Conservation (phyloP, 306 rosid species). For the Crotalaria pallida region DNA sequence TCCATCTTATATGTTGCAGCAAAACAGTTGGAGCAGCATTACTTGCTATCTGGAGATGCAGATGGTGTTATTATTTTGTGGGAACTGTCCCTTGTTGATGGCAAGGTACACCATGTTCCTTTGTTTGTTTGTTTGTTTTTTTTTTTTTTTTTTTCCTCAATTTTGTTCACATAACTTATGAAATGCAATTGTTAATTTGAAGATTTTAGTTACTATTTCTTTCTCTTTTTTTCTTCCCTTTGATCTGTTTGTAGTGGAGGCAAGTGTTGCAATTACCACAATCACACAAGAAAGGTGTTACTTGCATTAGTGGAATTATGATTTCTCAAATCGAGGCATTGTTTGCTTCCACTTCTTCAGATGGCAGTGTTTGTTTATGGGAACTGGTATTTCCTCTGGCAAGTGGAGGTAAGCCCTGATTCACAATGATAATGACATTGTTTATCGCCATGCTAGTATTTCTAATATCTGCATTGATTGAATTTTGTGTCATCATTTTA, state of each 20-base stretch:
- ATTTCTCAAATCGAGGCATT: constrained; percentile 66
- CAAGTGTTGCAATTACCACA: constrained; percentile 58
- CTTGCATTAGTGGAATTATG: constrained; percentile 82
- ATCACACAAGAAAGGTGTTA: constrained; percentile 89
- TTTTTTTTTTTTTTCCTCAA: background rate
- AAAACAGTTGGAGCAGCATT: constrained; percentile 61
- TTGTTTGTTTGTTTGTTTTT: too few species aligned
- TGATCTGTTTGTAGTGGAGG: constrained; percentile 59
- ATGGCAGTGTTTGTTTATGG: constrained; percentile 62
- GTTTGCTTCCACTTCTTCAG: constrained; percentile 86
- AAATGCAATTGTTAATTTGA: constrained; percentile 5
- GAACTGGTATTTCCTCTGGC: constrained; percentile 54
- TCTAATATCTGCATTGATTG: background rate
- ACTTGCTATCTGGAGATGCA: constrained; percentile 85
- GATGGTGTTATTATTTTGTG: constrained; percentile 72
- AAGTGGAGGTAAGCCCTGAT: constrained; percentile 44
- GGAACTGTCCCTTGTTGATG: constrained; percentile 56
- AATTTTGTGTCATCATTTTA: constrained; percentile 28
- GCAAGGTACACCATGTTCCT: constrained; percentile 47
- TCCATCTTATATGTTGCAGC: constrained; percentile 36
- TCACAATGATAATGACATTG: background rate
- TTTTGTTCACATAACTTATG: background rate
- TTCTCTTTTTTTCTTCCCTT: constrained; percentile 17
- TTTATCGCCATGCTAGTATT: background rate
- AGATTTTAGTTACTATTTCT: constrained; percentile 1